Evolutionary conservation across 495 filamentous ascomycete genomes (phyloP).

Genomic region (Penicillium samsonianum): DNA sequence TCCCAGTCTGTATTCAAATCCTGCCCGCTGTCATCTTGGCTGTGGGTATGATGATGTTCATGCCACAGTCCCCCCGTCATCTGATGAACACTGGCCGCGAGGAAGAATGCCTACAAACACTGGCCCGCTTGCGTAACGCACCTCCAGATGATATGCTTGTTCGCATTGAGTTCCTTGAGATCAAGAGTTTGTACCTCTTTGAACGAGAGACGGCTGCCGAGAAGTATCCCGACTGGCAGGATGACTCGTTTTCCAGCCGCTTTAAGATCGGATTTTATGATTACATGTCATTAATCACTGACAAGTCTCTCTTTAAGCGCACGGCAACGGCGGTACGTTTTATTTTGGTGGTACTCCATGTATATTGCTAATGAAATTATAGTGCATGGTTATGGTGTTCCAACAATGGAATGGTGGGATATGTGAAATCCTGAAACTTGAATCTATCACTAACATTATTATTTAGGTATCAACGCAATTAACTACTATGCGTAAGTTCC

Average conservation of each 20-base stretch:
- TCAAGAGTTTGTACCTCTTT: conserved; percentile 73
- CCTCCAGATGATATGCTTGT: conserved; percentile 64
- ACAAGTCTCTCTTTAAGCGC: conserved; percentile 40
- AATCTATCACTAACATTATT: neutral
- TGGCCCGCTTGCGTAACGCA: conserved; percentile 61
- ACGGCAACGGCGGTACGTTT: conserved; percentile 37
- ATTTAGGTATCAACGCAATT: conserved; percentile 41
- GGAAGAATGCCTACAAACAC: conserved; percentile 60
- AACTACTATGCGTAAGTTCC: conserved; percentile 57
- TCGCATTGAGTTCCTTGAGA: conserved; percentile 77
- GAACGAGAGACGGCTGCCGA: conserved; percentile 68
- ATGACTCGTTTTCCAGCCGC: conserved; percentile 32
- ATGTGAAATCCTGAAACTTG: conserved; percentile 26
- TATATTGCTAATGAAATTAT: conserved; percentile 10
- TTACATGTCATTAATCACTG: conserved; percentile 36
- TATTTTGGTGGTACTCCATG: neutral
- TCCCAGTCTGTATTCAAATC: conserved; percentile 48
- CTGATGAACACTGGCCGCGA: conserved; percentile 68
- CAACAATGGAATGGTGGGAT: conserved; percentile 67
- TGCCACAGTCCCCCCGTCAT: conserved; percentile 83
- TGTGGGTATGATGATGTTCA: conserved; percentile 56
- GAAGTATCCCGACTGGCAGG: conserved; percentile 36
- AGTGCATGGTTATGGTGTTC: conserved; percentile 47
- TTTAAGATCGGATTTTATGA: conserved; percentile 37
- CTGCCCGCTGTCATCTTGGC: conserved; percentile 45